Base-by-base conservation (phyloP, 1,139 yeast genomes). In the Pneumocystis canis region DNA sequence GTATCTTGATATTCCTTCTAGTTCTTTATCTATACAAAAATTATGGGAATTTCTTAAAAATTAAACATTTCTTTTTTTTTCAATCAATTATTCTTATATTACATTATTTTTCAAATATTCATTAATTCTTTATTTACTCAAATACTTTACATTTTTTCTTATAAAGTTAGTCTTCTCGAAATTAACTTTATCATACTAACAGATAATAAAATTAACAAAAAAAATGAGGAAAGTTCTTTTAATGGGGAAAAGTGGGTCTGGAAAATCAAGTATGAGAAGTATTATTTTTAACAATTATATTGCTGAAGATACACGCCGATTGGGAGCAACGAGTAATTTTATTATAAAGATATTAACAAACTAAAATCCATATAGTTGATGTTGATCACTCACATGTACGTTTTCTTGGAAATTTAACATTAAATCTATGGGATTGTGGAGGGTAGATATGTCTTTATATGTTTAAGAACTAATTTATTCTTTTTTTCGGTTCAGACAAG, bases 361-460 rank as follows among this genome's bases (percentile, higher is more conserved):
- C 9, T 35, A 33, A 59, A 25, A 37, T 30, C 14, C 20, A 18
- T 59, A 11, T n/a, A 59, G 60, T 94, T 66, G 98, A 94, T 71
- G 97, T 92, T 32, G 98, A 94, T 72, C 97, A 92, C 72, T 89
- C 97, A 3, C 96, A 92, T 74, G 77, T 92, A 63, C 78, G 97
- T 64, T 90, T 92, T 71, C 77, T 92, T 65, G 97, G 97, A 3
- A 90, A 92, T 72, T 89, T 92, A 95, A 89, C 97, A 1, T 79
- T 92, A 64, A 92, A 92, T 70, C 77, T 92, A 40, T 90, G 98
- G 98, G 99, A 92, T 73, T 92, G 98, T 75, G 99, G 98, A 68
- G 96, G 95, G 68, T 67, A 59, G n/a, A 47, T 9, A 20, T 5
- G 9, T 64, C 54, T 14, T 14, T 2, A n/a, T 14, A 9, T 18